Evolutionary conservation across 2,329 filamentous ascomycete genomes (phyloP).

Genomic region (Epichloe uncinata): DNA sequence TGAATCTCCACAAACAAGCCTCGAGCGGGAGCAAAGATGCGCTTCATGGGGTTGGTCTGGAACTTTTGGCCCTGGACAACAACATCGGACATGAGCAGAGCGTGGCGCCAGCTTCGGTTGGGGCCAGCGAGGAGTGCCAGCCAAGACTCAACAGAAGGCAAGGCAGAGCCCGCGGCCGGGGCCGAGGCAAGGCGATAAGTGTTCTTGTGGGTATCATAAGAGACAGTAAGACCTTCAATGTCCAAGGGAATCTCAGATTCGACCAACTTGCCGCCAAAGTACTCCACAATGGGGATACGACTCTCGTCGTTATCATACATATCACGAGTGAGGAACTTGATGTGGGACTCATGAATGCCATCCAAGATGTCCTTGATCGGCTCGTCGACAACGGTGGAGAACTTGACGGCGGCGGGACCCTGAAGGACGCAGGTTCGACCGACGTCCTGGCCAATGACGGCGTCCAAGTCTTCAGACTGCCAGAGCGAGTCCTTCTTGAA

Average conservation of each 20-base stretch:
- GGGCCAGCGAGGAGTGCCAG: conserved; percentile 75
- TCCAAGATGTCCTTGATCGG: conserved; percentile 92
- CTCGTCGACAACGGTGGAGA: conserved; percentile 80
- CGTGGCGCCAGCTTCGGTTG: conserved; percentile 84
- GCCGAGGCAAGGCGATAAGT: conserved; percentile 73
- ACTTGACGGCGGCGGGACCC: conserved; percentile 83
- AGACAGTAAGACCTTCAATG: conserved; percentile 74
- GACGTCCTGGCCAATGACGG: conserved; percentile 91
- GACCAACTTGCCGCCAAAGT: conserved; percentile 82
- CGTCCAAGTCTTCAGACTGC: conserved; percentile 96
- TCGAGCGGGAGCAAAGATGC: conserved; percentile 74
- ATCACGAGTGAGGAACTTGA: conserved; percentile 64
- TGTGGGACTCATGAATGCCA: conserved; percentile 78
- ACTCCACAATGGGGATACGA: conserved; percentile 75
- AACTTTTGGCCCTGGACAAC: conserved; percentile 93
- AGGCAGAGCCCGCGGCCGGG: conserved; percentile 53
- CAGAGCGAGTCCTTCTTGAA: conserved; percentile 99
- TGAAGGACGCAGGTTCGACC: conserved; percentile 93
- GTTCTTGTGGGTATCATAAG: conserved; percentile 63
- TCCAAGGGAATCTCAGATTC: conserved; percentile 61
- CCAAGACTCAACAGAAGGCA: conserved; percentile 77
- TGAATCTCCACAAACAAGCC: conserved; percentile 84
- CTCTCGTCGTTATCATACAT: conserved; percentile 62
- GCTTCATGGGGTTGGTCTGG: conserved; percentile 89
- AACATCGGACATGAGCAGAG: conserved; percentile 84